Base-by-base conservation (phyloP, 1,139 yeast genomes). In the Pichia sp. region DNA sequence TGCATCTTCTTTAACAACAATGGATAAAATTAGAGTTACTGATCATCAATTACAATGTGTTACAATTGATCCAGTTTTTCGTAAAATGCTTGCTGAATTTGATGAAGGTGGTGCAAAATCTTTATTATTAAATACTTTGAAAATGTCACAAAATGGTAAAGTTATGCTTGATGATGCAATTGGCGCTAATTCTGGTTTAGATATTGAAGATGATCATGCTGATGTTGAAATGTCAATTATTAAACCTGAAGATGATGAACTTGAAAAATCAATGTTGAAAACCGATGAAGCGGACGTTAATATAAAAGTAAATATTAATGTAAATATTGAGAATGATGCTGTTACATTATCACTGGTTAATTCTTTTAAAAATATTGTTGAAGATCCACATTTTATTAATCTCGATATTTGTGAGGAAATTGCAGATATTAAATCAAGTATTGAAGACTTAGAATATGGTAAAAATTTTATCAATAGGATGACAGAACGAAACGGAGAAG, bases 101-200 rank as follows among this genome's bases (percentile, higher is more conserved):
- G 96, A 89, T 60, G 96, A 89, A 63, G 96, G 96, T 28, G 96
- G 97, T 6, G 89, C 96, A 9, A 86, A 82, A 54, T 84, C 95
- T 40, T 65, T 89, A 43, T 64, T 89, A 38, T 64, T 87, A 53
- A 88, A 87, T 52, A 78, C 89, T 1, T 69, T 89, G 42, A 67
- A 66, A 41, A 70, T 80, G 16, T 84, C 80, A 51, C 49, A 62
- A 5, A 57, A 68, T 1, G 86, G 88, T 0, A 60, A 83, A 41
- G 76, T 82, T 3, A 16, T 37, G 16, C 31, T 43, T 8, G 43
- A 43, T 35, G 42, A 42, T 26, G 29, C 32, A 4, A 29, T 36
- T 31, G 19, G 33, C n/a, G 14, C 33, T 31, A 7, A 31, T 6
- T 13, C 15, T 16, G 41, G 42, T 5, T 49, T 40, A 31, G 57